Conservation (phyloP, 163 green algal species). For the Picocystis sp. region DNA sequence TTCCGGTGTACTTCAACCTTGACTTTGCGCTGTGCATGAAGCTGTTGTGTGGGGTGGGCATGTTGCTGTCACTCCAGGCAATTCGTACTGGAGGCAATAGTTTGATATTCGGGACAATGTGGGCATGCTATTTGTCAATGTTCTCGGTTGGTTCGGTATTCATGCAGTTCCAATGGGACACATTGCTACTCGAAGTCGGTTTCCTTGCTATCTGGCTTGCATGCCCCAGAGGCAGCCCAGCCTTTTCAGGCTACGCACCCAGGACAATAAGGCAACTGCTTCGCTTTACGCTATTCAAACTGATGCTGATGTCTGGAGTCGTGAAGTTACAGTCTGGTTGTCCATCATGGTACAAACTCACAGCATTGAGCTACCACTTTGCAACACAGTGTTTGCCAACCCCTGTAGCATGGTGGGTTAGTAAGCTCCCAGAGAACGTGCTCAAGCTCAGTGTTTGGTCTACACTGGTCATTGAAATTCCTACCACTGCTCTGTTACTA, state of each 20-base stretch:
- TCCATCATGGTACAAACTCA: constrained; percentile 13
- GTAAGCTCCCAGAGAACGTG: constrained; percentile 2
- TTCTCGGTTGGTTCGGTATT: constrained; percentile 13
- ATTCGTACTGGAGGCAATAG: background rate
- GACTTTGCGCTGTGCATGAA: background rate
- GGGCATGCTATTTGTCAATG: constrained; percentile 10
- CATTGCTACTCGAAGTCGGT: constrained; percentile 18
- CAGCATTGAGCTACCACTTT: constrained; percentile 23
- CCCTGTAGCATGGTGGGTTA: constrained; percentile 6
- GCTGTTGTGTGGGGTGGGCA: background rate
- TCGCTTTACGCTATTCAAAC: constrained; percentile 18
- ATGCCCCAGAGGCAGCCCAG: background rate
- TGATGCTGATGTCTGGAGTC: constrained; percentile 20
- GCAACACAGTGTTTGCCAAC: constrained; percentile 19
- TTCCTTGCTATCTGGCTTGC: constrained; percentile 7
- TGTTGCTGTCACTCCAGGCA: background rate
- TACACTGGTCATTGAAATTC: constrained; percentile 14
- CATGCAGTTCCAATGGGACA: constrained; percentile 23
- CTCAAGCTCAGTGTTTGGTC: constrained; percentile 8
- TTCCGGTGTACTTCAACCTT: background rate
- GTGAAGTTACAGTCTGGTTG: constrained; percentile 15
- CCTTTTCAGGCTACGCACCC: background rate
- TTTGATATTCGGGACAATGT: background rate
- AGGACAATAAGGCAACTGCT: background rate
- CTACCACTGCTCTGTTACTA: constrained; percentile 12